These are phyloP conservation scores for Thymus mandschuricus DNA, from an alignment of 257 asterid species.

Conservation along the genomic window DNA sequence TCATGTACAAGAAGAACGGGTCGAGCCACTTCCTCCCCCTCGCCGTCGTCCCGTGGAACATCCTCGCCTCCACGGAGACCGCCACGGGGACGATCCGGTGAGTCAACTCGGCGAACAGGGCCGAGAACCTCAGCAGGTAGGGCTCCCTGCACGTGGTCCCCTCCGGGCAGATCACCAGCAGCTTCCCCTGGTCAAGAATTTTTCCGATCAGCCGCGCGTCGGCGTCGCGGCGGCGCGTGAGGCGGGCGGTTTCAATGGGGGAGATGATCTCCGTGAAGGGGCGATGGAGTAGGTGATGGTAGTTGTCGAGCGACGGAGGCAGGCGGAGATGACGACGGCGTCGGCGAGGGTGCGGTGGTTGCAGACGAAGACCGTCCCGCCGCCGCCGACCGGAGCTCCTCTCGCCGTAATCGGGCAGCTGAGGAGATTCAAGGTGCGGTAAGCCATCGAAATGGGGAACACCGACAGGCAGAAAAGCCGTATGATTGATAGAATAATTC, in stretches of 20 bases:
- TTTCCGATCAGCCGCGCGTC: conserved; percentile 35
- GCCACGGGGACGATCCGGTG: conserved; percentile 45
- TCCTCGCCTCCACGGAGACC: conserved; percentile 4
- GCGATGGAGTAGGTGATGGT: conserved; percentile 40
- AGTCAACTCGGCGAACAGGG: conserved; percentile 39
- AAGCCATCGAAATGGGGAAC: neutral
- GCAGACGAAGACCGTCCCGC: conserved; percentile 30
- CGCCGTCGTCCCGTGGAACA: conserved; percentile 48
- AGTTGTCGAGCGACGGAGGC: conserved; percentile 35
- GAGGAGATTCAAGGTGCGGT: neutral
- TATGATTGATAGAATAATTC: conserved; percentile 22
- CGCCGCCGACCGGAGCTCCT: conserved; percentile 27
- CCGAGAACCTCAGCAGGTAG: conserved; percentile 38
- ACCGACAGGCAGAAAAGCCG: conserved; percentile 9
- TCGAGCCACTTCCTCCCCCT: conserved; percentile 46
- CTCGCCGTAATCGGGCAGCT: conserved; percentile 16
- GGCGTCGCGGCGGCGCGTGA: conserved; percentile 25
- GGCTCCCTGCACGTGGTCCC: conserved; percentile 51
- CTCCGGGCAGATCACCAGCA: conserved; percentile 39
- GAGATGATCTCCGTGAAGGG: conserved; percentile 20
- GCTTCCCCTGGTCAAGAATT: neutral
- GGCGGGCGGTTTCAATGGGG: conserved; percentile 29
- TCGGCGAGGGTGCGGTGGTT: conserved; percentile 35
- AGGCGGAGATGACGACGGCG: conserved; percentile 29
- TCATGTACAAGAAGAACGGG: conserved; percentile 47